Conservation (phyloP, 1,284 basidiomycete species). For the Vanrija humicola region DNA sequence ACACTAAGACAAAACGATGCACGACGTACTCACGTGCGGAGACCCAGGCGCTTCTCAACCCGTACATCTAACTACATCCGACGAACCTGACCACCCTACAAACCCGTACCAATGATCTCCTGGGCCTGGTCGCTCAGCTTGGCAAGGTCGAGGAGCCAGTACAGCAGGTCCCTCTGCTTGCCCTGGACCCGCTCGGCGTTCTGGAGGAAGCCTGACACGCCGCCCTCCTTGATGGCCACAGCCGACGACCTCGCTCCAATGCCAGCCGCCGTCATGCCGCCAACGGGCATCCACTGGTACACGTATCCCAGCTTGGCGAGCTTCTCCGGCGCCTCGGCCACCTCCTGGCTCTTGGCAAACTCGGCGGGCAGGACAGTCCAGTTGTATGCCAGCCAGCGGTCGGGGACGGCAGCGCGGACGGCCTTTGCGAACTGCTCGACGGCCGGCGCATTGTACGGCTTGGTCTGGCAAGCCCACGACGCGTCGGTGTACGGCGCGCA, state of each 20-base stretch:
- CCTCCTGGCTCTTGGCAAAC: not conserved
- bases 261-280: conserved; percentile 5
- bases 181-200: conserved; percentile 9
- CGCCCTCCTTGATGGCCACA: conserved; percentile 8
- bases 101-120: not conserved
- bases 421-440: conserved; percentile 7
- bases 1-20: no score
- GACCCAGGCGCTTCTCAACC: no score
- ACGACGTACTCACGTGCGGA: no score
- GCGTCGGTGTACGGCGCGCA: conserved; percentile 81
- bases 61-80: no score
- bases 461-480: conserved; percentile 56
- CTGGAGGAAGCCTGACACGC: conserved; percentile 7
- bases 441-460: not conserved
- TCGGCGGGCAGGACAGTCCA: conserved; percentile 1
- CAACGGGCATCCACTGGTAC: conserved; percentile 14
- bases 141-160: conserved; percentile 20
- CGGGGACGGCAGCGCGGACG: conserved; percentile 9
- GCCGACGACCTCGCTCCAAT: conserved; percentile 5
- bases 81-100: not conserved
- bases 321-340: conserved; percentile 1
- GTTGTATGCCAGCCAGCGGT: conserved; percentile 20
- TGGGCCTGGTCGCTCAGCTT: conserved; percentile 12
- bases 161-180: not conserved
- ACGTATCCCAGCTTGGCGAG: conserved; percentile 16